Base-by-base conservation (phyloP, 2,329 filamentous ascomycete genomes). In the Beauveria sp. region DNA sequence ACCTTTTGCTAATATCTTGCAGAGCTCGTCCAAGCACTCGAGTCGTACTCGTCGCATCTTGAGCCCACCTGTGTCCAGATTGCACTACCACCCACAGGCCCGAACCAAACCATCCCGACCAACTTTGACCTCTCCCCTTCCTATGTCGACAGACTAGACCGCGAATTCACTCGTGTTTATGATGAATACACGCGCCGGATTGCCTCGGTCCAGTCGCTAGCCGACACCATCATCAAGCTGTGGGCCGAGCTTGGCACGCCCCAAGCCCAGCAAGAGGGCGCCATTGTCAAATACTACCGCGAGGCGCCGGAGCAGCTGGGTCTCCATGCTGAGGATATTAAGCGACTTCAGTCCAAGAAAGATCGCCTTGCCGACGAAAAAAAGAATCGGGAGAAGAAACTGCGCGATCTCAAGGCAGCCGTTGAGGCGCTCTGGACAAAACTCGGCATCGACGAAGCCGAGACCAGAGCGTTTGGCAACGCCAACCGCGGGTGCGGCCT, bases 241-340 rank as follows among this genome's bases (percentile, higher is more conserved):
- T 99, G 95, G 93, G 93, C 91, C 0, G 95, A 99, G 74, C 85
- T 99, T 10, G 95, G 95, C 49, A 96, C 90, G 1, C 93, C 95
- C 0, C 93, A 97, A 72, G 91, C 90, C 30, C 93, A 98, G 72
- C 96, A 93, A 18, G 95, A 99, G 70, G 83, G 82, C 62, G 81
- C 85, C 22, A 96, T 99, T 65, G 88, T 99, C 63, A 89, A 97
- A 73, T 86, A 89, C 73, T 93, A 96, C 72, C 88, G 91, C 63
- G 91, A 97, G 63, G 84, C 92, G 5, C 95, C 95, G 0, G 95
- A 99, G 73, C 93, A 98, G 74, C 83, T 99, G 30, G 95, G 96
- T 9, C 80, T 99, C 38, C 93, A 96, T 71, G 87, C 92, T 71
- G 88, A 96, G 61, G 93, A 99, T 69, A 76, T 99, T 30, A 79